phyloP scores from a whole-genome alignment of 2,329 filamentous ascomycete species.

The Thielaviopsis musarum region DNA sequence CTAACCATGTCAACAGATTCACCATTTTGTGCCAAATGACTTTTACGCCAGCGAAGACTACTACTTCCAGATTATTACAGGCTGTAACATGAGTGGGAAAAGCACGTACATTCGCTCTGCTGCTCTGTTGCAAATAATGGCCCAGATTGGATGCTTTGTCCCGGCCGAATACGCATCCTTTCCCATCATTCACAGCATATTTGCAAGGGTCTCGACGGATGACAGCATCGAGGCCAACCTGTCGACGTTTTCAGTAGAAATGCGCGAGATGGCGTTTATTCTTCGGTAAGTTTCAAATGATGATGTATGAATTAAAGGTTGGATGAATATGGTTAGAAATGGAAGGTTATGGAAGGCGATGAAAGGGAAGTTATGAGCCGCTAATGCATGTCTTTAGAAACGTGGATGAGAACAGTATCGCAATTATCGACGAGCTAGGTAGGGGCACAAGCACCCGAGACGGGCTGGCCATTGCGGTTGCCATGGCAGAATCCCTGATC shows the following conservation, averaged over 20 bases:
- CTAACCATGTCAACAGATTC: constrained; percentile 18
- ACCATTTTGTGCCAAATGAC: constrained; percentile 72
- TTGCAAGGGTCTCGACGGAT: constrained; percentile 73
- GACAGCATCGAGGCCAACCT: constrained; percentile 82
- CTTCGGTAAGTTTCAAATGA: constrained; percentile 30
- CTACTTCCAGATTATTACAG: constrained; percentile 84
- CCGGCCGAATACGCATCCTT: constrained; percentile 73
- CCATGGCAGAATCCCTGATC: constrained; percentile 76
- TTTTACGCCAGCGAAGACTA: constrained; percentile 67
- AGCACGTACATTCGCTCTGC: constrained; percentile 84
- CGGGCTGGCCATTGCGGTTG: constrained; percentile 74
- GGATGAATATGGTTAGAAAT: background rate
- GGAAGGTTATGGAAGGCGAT: constrained; percentile 9
- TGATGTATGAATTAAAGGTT: no score
- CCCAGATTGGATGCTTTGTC: constrained; percentile 80
- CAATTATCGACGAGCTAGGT: constrained; percentile 83
- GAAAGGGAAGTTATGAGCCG: background rate
- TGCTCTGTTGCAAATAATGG: constrained; percentile 78
- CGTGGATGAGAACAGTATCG: constrained; percentile 57
- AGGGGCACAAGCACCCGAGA: constrained; percentile 80
- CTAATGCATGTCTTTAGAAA: constrained; percentile 31
- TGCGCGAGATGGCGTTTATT: constrained; percentile 93
- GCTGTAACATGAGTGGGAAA: constrained; percentile 97
- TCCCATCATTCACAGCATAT: constrained; percentile 64
- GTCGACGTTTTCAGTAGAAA: constrained; percentile 85